Conservation (phyloP, 2,329 filamentous ascomycete genomes). For the Daldinia eschscholtzii region DNA sequence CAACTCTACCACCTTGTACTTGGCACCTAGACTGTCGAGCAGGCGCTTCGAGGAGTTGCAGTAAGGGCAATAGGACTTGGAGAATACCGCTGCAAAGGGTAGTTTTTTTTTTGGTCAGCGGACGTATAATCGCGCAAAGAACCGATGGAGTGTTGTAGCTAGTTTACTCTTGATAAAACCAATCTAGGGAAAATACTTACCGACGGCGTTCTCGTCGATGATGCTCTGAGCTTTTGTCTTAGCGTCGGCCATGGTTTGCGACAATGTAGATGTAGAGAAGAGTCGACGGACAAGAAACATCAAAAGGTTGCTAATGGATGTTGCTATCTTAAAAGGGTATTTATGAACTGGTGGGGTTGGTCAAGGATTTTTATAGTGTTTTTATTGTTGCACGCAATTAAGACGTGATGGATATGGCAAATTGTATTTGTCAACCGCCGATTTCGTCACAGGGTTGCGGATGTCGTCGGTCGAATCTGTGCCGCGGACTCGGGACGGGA, state of each 20-base stretch:
- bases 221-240: conserved; percentile 85
- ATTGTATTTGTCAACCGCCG: conserved; percentile 28
- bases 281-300: conserved; percentile 80
- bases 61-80: conserved; percentile 97
- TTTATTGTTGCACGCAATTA: conserved; percentile 21
- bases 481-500: conserved; percentile 7
- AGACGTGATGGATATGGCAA: conserved; percentile 11
- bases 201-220: conserved; percentile 90
- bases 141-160: background rate
- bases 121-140: background rate
- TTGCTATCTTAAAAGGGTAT: background rate
- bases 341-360: conserved; percentile 10
- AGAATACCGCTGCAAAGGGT: conserved; percentile 80
- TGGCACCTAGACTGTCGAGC: conserved; percentile 76
- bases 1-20: conserved; percentile 83
- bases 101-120: background rate
- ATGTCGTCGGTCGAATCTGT: conserved; percentile 24
- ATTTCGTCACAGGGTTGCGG: conserved; percentile 27
- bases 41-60: conserved; percentile 83
- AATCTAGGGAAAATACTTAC: conserved; percentile 61
- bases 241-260: conserved; percentile 83
- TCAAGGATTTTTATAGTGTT: conserved; percentile 20
- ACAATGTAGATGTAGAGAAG: conserved; percentile 70
- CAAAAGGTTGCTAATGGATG: conserved; percentile 22
- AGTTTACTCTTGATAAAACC: background rate